A percentile compares a stretch with the other conserved stretches of the same genome.
These are phyloP conservation scores for Endothia cerciana DNA, from an alignment of 2,329 filamentous ascomycete species.

Conservation along the genomic window DNA sequence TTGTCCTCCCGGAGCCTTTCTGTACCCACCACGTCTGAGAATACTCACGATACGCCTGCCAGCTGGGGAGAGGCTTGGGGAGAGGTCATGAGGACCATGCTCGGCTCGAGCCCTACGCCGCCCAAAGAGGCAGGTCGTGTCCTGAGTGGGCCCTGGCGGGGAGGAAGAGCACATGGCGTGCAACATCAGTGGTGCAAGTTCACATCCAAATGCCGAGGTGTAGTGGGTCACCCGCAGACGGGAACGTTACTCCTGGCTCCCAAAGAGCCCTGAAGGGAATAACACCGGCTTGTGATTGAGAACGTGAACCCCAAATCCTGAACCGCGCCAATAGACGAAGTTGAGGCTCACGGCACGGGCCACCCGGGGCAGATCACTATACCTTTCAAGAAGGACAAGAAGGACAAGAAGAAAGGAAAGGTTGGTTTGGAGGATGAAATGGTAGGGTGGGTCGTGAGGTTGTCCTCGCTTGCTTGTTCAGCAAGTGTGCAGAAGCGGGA, in stretches of 20 bases:
- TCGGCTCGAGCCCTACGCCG: background rate
- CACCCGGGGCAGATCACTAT: background rate
- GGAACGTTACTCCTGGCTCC: background rate
- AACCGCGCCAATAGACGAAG: background rate
- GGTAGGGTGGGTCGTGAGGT: too few species aligned
- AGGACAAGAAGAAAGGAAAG: background rate
- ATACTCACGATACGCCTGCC: background rate
- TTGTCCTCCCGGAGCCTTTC: background rate
- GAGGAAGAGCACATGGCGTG: background rate
- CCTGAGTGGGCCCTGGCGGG: background rate
- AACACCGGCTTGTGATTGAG: background rate
- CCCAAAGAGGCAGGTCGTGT: slow-evolving; percentile 2
- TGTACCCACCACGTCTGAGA: background rate
- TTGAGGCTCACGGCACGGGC: background rate
- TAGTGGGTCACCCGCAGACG: background rate
- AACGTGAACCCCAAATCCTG: background rate
- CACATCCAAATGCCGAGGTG: slow-evolving; percentile 6
- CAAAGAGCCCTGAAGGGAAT: background rate
- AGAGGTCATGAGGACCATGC: background rate
- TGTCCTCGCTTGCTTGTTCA: too few species aligned
- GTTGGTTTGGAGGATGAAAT: background rate
- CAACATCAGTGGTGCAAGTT: slow-evolving; percentile 3
- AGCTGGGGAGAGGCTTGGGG: background rate
- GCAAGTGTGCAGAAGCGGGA: too few species aligned
- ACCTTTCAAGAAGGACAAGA: background rate